Evolutionary conservation across 805 yeast species (phyloP).

Genomic region (Candida boleticola): DNA sequence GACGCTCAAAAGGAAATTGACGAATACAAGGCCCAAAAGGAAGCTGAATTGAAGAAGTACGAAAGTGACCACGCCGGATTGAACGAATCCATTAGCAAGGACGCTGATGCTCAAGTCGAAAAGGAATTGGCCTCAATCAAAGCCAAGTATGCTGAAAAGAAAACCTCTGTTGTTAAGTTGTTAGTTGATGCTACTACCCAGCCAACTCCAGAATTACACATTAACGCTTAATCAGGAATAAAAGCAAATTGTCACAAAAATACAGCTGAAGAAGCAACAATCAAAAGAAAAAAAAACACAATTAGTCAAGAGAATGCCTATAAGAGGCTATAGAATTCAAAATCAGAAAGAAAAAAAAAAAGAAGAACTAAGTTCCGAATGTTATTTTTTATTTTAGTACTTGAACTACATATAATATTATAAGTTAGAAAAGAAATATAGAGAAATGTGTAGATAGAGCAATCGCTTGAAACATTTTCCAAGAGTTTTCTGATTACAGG

Average conservation of each 20-base stretch:
- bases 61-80: conserved; percentile 73
- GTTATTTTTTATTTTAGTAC: background rate
- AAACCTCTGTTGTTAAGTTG: conserved; percentile 65
- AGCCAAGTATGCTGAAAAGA: conserved; percentile 60
- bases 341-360: background rate
- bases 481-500: background rate
- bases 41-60: conserved; percentile 69
- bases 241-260: too few relatives aligned
- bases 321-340: too few relatives aligned
- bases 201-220: conserved; percentile 81
- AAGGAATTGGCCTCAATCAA: conserved; percentile 68
- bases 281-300: background rate
- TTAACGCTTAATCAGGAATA: conserved; percentile 52
- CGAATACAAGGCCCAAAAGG: conserved; percentile 81
- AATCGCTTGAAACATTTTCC: too few relatives aligned
- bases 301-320: background rate
- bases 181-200: conserved; percentile 75
- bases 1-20: conserved; percentile 91
- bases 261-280: background rate
- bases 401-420: background rate
- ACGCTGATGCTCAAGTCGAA: conserved; percentile 74
- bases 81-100: conserved; percentile 73
- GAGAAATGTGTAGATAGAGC: too few relatives aligned
- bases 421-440: too few relatives aligned
- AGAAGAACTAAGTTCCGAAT: background rate